Conservation (phyloP, 202 grass and related monocot genomes). For the Cymbopogon flexuosus region DNA sequence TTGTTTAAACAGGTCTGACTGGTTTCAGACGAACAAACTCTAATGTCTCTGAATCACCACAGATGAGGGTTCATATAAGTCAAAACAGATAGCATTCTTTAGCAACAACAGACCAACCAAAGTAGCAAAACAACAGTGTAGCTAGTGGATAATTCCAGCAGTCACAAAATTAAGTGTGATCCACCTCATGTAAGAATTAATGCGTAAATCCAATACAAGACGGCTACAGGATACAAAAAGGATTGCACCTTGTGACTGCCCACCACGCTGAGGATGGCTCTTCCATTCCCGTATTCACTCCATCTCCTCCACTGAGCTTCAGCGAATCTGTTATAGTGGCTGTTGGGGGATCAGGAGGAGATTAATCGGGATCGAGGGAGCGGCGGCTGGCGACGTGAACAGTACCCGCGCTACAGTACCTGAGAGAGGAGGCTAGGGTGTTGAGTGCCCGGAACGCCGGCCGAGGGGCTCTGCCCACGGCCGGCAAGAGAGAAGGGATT, state of each 20-base stretch:
- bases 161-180: constrained; percentile 29
- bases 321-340: no score
- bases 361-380: no score
- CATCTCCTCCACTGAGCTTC: constrained; percentile 26
- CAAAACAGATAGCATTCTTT: not conserved
- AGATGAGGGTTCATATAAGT: not conserved
- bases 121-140: constrained; percentile 29
- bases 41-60: not conserved
- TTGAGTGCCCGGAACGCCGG: no score
- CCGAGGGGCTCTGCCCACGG: no score
- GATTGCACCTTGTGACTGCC: constrained; percentile 37
- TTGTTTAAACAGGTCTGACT: not conserved
- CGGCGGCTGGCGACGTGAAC: no score
- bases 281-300: constrained; percentile 35
- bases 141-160: constrained; percentile 16
- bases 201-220: constrained; percentile 25
- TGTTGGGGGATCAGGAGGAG: no score
- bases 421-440: no score
- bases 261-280: constrained; percentile 44
- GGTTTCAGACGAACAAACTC: not conserved
- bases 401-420: no score
- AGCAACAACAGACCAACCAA: constrained; percentile 12
- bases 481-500: no score
- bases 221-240: constrained; percentile 7
- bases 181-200: constrained; percentile 36